Evolutionary conservation across 2,329 filamentous ascomycete genomes (phyloP), one percentile per base, ranked within the genome.

Genomic region (Nigrograna mackinnonii): DNA sequence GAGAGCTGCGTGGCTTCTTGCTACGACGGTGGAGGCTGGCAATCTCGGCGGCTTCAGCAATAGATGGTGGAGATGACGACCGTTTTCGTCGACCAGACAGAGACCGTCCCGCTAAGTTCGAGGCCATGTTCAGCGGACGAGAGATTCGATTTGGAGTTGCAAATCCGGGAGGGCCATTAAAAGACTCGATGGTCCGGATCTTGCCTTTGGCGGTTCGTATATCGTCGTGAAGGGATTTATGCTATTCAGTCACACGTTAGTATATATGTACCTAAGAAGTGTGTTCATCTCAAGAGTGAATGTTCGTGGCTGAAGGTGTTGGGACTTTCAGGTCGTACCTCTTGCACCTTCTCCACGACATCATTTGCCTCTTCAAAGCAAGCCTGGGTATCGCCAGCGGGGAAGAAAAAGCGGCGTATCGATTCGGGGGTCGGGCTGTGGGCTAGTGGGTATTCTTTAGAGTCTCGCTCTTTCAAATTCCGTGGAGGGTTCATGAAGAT

Each of bases 371-470:
- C 84, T 43, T 79, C 74, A 48, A 86, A 86, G 24, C 78, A 72
- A n/a, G 83, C 78, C 6, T 80, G 73, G 44, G 76, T 74, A 33
- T 83, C 80, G 35, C 82, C 80, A 24, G 87, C 73, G 38, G 86
- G 83, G 56, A 95, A 91, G 30, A 81, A 84, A 62, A 97, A 87
- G 43, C 84, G 84, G 49, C 84, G 83, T 46, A 99, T 75, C 38
- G 87, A 85, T 13, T 84, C 80, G 2, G 94, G 94, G 2, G 91
- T 95, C 1, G 89, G 86, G 37, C 88, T 85, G 49, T 82, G 79
- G 26, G 92, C 92, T 21, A 99, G 77, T 28, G 94, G 94, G 66
- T 95, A 99, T 57, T 94, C 84, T 66, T 95, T 95, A 12, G 86
- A 79, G 68, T 97, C 91, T 44, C 96, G 82, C 40, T 85, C 79